Conservation (phyloP, 805 yeast genomes). For the Suhomyces sp. region DNA sequence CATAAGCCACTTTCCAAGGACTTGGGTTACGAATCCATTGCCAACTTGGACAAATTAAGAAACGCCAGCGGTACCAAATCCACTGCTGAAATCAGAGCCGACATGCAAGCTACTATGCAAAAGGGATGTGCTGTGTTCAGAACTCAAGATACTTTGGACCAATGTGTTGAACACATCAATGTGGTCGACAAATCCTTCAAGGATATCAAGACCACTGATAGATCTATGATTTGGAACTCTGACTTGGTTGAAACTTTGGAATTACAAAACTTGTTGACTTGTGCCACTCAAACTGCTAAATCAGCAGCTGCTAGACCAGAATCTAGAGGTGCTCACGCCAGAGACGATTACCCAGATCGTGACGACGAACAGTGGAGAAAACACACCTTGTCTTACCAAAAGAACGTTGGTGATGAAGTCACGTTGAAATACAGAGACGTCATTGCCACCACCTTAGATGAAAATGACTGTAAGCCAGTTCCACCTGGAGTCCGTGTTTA, state of each 20-base stretch:
- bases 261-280: conserved; percentile 91
- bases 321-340: conserved; percentile 99
- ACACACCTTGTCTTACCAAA: conserved; percentile 93
- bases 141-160: conserved; percentile 85
- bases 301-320: conserved; percentile 95
- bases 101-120: conserved; percentile 97
- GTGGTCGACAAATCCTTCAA: conserved; percentile 71
- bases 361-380: conserved; percentile 98
- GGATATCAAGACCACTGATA: conserved; percentile 83
- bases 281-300: conserved; percentile 93
- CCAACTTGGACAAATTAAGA: conserved; percentile 85
- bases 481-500: conserved; percentile 97
- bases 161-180: conserved; percentile 79
- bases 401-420: conserved; percentile 64
- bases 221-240: conserved; percentile 98
- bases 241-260: conserved; percentile 95
- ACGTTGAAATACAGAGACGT: conserved; percentile 83
- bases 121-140: conserved; percentile 96
- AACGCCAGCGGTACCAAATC: conserved; percentile 76
- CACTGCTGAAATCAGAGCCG: conserved; percentile 85
- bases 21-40: conserved; percentile 85
- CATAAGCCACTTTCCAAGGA: conserved; percentile 80
- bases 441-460: conserved; percentile 80
- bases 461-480: conserved; percentile 87
- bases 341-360: conserved; percentile 96